Evolutionary conservation across 2,329 filamentous ascomycete species (phyloP).

Genomic region (Ramularia collo-cygni): DNA sequence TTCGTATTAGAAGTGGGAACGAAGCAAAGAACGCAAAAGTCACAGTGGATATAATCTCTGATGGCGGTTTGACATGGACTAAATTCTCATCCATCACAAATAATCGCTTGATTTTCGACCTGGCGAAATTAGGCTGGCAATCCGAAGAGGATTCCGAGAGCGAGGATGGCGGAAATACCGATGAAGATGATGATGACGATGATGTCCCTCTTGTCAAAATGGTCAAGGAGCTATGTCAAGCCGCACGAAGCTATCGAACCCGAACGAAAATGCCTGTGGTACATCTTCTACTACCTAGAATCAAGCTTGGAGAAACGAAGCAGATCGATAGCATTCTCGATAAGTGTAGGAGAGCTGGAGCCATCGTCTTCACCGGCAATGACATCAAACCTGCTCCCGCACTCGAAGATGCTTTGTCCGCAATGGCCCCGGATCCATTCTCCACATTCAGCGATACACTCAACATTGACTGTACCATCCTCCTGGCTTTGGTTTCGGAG

Average conservation of each 20-base stretch:
- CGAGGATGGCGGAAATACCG: constrained; percentile 27
- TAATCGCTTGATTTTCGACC: constrained; percentile 57
- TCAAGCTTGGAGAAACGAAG: constrained; percentile 43
- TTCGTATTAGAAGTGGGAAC: constrained; percentile 21
- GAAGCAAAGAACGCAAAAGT: constrained; percentile 21
- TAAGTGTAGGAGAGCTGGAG: constrained; percentile 48
- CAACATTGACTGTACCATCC: constrained; percentile 62
- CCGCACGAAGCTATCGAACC: constrained; percentile 50
- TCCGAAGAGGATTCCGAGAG: constrained; percentile 44
- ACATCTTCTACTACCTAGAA: constrained; percentile 54
- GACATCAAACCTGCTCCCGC: constrained; percentile 16
- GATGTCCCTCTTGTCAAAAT: constrained; percentile 54
- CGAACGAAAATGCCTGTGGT: constrained; percentile 55
- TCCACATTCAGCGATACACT: constrained; percentile 36
- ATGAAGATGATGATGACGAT: constrained; percentile 44
- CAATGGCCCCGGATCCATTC: constrained; percentile 35
- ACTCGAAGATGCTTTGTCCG: constrained; percentile 22
- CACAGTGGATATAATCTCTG: constrained; percentile 58
- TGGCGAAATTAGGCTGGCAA: constrained; percentile 62
- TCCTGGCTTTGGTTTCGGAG: constrained; percentile 67
- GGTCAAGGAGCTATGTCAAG: constrained; percentile 52
- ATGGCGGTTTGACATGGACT: constrained; percentile 59
- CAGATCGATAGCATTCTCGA: constrained; percentile 53
- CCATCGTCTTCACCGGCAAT: constrained; percentile 28
- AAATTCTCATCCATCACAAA: constrained; percentile 62